These are phyloP conservation scores for Vigna trinervia DNA, from an alignment of 306 rosid species.

Conservation along the genomic window DNA sequence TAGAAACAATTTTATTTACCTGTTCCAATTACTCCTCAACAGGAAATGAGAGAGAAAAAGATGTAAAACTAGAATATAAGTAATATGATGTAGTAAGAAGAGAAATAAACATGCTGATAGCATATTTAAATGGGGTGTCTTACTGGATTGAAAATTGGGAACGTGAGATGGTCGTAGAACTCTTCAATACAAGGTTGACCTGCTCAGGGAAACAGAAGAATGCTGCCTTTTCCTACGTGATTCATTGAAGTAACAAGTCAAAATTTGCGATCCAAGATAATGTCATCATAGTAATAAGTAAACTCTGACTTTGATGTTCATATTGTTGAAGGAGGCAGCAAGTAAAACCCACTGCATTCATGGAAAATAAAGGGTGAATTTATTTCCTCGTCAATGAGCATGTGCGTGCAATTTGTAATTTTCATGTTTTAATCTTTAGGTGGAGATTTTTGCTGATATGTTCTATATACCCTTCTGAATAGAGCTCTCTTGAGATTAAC, in stretches of 20 bases:
- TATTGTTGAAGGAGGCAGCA: not conserved
- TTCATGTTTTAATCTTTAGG: not conserved
- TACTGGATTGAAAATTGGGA: not conserved
- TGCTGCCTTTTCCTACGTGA: constrained; percentile 1
- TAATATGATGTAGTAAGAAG: not conserved
- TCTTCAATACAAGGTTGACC: not conserved
- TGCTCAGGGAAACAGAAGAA: not conserved
- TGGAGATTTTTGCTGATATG: constrained; percentile 30
- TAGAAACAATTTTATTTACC: constrained; percentile 8
- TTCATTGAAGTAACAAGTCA: not conserved
- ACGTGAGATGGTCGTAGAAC: not conserved
- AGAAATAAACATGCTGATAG: not conserved
- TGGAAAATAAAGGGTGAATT: not conserved
- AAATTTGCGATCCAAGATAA: not conserved
- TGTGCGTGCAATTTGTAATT: not conserved
- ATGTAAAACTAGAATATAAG: not conserved
- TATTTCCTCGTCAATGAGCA: not conserved
- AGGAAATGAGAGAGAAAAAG: not conserved
- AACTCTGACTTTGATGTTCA: constrained; percentile 16
- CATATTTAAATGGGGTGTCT: no score
- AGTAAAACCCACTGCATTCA: not conserved
- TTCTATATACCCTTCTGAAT: constrained; percentile 1
- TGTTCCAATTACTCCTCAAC: not conserved
- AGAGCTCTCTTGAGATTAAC: constrained; percentile 15
- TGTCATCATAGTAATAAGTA: not conserved